phyloP scores from a whole-genome alignment of 1,139 yeast genomes.

The Lodderomyces jiufengensis region DNA sequence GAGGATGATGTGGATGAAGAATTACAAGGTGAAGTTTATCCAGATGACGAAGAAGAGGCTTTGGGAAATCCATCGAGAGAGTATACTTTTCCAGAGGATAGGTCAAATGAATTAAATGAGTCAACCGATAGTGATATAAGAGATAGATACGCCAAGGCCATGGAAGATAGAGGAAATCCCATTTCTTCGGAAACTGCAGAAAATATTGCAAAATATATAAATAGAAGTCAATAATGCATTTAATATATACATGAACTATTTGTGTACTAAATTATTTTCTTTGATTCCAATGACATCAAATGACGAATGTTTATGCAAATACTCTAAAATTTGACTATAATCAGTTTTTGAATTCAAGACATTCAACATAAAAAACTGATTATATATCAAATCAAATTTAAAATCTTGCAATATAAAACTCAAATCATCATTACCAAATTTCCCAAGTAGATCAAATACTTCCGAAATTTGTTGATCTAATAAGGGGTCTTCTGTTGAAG shows the following conservation, averaged over 20 bases:
- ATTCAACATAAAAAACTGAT: background rate
- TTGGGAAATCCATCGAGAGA: constrained; percentile 47
- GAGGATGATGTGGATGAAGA: constrained; percentile 46
- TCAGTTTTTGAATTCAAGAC: too few species aligned
- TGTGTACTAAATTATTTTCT: too few species aligned
- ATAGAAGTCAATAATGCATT: constrained; percentile 14
- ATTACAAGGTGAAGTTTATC: constrained; percentile 56
- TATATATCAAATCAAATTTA: constrained; percentile 3
- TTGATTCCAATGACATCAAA: too few species aligned
- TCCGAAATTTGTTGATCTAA: too few species aligned
- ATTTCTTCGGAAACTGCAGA: constrained; percentile 68
- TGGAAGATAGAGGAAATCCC: constrained; percentile 58
- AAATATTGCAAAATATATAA: constrained; percentile 64
- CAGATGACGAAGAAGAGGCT: constrained; percentile 57
- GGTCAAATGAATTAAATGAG: constrained; percentile 57
- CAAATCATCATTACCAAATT: too few species aligned
- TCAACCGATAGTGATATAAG: constrained; percentile 54
- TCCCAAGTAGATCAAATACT: too few species aligned
- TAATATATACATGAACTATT: too few species aligned
- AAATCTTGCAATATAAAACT: constrained; percentile 3
- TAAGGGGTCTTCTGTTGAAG: too few species aligned
- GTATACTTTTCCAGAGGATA: constrained; percentile 73
- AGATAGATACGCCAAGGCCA: constrained; percentile 68
- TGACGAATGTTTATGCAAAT: too few species aligned
- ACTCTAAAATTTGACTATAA: too few species aligned